Base-by-base conservation (phyloP, 2,329 filamentous ascomycete genomes). In the Zasmidium citrigriseum region DNA sequence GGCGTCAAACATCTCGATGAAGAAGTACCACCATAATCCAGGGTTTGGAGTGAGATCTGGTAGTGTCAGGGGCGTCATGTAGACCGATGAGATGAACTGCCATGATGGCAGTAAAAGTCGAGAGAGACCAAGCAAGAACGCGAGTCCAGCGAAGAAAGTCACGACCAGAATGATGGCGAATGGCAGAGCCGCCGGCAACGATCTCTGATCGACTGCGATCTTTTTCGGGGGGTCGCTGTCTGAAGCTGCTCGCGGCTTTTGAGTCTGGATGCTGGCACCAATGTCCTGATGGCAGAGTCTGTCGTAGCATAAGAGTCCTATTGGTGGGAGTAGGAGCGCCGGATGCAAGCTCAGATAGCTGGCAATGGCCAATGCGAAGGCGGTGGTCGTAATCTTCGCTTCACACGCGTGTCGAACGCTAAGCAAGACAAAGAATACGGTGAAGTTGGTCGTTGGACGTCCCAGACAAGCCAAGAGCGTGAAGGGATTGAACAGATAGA, bases 1-100 rank as follows among this genome's bases (percentile, higher is more conserved):
- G 1, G 93, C 93, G 77, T 99, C 95, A 73, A 99, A 99, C 87
- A 99, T 99, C 73, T 99, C 93, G 66, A 96, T 96, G 73, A 99
- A 98, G 78, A 99, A 99, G 77, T 99, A 99, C 95, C 95, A 99
- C 95, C 95, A 99, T 1, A 99, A 82, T 1, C 95, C 95, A 25
- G 96, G 89, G 65, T 98, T 99, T 12, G 95, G 95, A 0, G 93
- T 96, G 44, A 99, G 82, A 72, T 99, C 95, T 9, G 92, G 91
- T 2, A 99, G 84, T 1, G 95, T 86, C 38, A 99, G 83, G 68
- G 96, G 93, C 48, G 96, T 91, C 66, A 93, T 92, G 75, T 99
- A 99, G 0, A 95, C 97, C 20, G 92, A 91, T 7, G 83, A 77
- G 20, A 98, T 76, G 70, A 98, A 99, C 62, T 93, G 87, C 90